Conservation (phyloP, 2,329 filamentous ascomycete genomes). For the Fusarium multiceps region DNA sequence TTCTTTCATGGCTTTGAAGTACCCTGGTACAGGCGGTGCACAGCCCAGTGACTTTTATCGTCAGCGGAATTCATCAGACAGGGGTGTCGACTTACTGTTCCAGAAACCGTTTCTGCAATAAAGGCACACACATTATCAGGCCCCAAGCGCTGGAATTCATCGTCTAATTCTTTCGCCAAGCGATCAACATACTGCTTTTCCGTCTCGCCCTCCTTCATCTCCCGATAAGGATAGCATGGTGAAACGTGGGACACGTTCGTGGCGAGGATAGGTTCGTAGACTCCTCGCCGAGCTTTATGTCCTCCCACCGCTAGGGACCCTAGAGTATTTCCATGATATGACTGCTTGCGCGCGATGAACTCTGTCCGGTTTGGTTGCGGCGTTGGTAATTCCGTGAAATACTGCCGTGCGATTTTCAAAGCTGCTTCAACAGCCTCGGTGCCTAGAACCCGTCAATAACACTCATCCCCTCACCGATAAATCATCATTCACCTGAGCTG, state of each 20-base stretch:
- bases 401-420: slow-evolving; percentile 37
- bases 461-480: accelerated
- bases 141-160: slow-evolving; percentile 28
- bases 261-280: slow-evolving; percentile 44
- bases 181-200: slow-evolving; percentile 28
- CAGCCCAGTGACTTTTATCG: slow-evolving; percentile 30
- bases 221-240: slow-evolving; percentile 43
- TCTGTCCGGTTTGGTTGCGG: slow-evolving; percentile 21
- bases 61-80: accelerated
- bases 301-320: slow-evolving; percentile 23
- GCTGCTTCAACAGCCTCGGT: slow-evolving; percentile 41
- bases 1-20: slow-evolving; percentile 62
- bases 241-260: slow-evolving; percentile 46
- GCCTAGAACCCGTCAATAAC: not conserved
- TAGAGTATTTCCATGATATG: slow-evolving; percentile 37
- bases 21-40: slow-evolving; percentile 52
- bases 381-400: slow-evolving; percentile 32
- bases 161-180: slow-evolving; percentile 28
- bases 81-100: slow-evolving; percentile 15
- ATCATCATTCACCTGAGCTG: slow-evolving; percentile 17
- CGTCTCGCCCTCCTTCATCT: slow-evolving; percentile 45
- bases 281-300: slow-evolving; percentile 37
- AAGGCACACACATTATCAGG: slow-evolving; percentile 38
- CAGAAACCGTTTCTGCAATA: slow-evolving; percentile 37
- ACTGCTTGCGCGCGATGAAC: slow-evolving; percentile 36